Base-by-base conservation (phyloP, 805 yeast species). In the Saccharomycopsis fodiens region DNA sequence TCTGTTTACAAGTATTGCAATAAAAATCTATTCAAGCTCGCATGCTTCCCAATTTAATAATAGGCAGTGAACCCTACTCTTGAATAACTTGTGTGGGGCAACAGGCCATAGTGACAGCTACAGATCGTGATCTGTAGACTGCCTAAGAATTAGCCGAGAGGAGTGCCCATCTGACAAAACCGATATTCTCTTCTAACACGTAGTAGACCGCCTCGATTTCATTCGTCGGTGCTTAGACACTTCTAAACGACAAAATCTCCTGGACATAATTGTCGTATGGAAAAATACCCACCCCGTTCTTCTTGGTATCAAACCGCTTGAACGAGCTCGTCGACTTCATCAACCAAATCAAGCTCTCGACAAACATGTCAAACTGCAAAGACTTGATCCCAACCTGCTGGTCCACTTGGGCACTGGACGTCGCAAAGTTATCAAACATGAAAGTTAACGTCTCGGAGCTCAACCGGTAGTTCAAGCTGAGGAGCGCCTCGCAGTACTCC, bases 281-380 rank as follows among this genome's bases (percentile, higher is more conserved):
- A 6, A 80, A 74, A 0, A 79, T 72, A 2, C 85, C 86, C 36
- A 78, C 70, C 2, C 95, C 95, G 43, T 82, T 81, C 39, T 82
- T 72, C 51, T 83, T 85, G n/a, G 70, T 66, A 59, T 86, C 95
- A 59, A 74, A 84, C 57, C 78, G 79, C 56, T 84, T 82, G 67
- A 86, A 86, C 13, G 80, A 69, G 56, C 82, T 87, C 1, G 95
- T 85, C 51, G 84, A 71, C 51, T 85, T 75, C 59, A 85, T 73
- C 53, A 86, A 67, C 72, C 85, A 82, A n/a, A 85, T 81, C 53
- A 86, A 70, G 42, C 84, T 72, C 59, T 85, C 95, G 22, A 86
- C 85, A 63, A 85, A 86, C 60, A 77, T 71, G 59, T 85, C 95
- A 59, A 86, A 85, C 49, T 82, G 77, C 62, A 86, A 58, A 23